A percentile compares a stretch with the other conserved stretches of the same genome.
Evolutionary conservation across 306 rosid genomes (phyloP).

Genomic region (Rubus idaeus): DNA sequence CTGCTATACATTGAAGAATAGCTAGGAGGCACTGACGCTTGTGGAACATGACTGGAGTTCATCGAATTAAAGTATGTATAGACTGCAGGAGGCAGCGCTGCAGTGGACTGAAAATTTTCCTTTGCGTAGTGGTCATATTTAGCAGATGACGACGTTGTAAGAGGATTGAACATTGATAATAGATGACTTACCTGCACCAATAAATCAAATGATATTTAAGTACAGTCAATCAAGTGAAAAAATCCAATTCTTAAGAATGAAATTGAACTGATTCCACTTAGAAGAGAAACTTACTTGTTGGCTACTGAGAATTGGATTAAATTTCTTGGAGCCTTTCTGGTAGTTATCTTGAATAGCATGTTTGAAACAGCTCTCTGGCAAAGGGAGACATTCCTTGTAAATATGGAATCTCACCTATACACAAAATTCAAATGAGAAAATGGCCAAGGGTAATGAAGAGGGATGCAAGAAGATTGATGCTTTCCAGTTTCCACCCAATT

Average conservation of each 20-base stretch:
- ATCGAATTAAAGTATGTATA: neutral
- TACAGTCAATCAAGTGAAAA: neutral
- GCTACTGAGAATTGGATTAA: constrained; percentile 17
- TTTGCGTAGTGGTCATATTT: neutral
- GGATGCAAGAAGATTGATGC: neutral
- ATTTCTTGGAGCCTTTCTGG: constrained; percentile 10
- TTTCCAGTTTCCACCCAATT: neutral
- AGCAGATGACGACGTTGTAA: neutral
- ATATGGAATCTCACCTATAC: constrained; percentile 19
- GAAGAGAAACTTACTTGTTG: constrained; percentile 14
- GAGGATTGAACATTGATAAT: constrained; percentile 16
- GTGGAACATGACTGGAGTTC: constrained; percentile 2
- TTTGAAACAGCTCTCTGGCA: constrained; percentile 11
- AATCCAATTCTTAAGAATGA: neutral
- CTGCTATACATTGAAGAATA: neutral
- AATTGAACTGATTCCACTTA: neutral
- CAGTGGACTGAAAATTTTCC: neutral
- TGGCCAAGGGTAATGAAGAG: neutral
- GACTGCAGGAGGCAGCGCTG: neutral
- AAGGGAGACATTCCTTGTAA: constrained; percentile 18
- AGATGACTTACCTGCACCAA: constrained; percentile 15
- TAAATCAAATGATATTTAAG: neutral
- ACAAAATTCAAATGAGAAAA: neutral
- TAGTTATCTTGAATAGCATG: constrained; percentile 19
- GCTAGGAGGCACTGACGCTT: neutral